Percentiles rank a stretch among this genome's conserved stretches.
Conservation (phyloP, 2,329 filamentous ascomycete genomes). For the Talaromyces albobiverticillius region DNA sequence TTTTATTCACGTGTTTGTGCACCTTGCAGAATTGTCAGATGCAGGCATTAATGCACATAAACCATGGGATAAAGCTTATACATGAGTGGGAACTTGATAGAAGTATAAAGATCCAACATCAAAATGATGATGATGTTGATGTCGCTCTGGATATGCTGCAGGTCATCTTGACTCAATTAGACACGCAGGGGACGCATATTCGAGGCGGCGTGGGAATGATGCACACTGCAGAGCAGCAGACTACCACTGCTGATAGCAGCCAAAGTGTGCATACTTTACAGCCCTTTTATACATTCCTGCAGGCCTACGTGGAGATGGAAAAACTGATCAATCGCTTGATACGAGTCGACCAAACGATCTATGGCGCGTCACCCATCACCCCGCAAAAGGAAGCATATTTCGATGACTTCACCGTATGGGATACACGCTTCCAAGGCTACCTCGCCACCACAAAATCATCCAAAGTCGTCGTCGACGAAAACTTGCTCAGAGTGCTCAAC, state of each 20-base stretch:
- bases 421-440: background rate
- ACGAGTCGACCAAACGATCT: background rate
- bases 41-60: constrained; percentile 1
- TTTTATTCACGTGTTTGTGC: constrained; percentile 5
- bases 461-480: background rate
- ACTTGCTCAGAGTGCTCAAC: background rate
- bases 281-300: background rate
- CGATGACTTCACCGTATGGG: background rate
- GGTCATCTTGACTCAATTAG: constrained; percentile 2
- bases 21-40: background rate
- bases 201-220: background rate
- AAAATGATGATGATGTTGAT: background rate
- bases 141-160: background rate
- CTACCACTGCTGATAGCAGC: background rate
- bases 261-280: background rate
- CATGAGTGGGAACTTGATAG: background rate
- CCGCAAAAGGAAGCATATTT: background rate
- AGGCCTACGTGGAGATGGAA: background rate
- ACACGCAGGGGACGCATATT: background rate
- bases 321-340: constrained; percentile 4
- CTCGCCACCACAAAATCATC: background rate
- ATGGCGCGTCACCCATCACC: background rate
- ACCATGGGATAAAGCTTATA: constrained; percentile 2
- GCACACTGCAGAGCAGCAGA: background rate
- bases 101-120: background rate